phyloP scores from a whole-genome alignment of 192 early-diverging fungal species.

The Coemansia sp. region DNA sequence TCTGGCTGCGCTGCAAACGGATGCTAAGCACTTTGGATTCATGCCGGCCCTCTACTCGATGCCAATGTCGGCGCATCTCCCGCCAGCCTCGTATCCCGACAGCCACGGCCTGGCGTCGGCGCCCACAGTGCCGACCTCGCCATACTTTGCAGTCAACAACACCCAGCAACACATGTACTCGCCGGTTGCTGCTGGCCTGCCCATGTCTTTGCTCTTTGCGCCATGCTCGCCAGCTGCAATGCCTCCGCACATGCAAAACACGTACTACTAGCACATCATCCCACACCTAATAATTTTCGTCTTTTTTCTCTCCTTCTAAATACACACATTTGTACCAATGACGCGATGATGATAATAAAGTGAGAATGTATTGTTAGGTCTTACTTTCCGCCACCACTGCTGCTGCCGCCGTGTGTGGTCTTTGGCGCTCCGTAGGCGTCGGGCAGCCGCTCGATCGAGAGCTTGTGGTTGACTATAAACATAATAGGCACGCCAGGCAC shows the following conservation, averaged over 20 bases:
- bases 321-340: not conserved
- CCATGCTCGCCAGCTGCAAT: conserved; percentile 35
- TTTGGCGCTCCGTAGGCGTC: conserved; percentile 62
- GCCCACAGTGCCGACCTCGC: conserved; percentile 6
- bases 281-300: not conserved
- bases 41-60: not conserved
- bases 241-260: not conserved
- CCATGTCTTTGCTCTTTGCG: conserved; percentile 40
- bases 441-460: conserved; percentile 92
- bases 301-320: not conserved
- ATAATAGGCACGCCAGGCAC: conserved; percentile 97
- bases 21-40: conserved; percentile 11
- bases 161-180: conserved; percentile 3
- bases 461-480: conserved; percentile 91
- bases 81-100: conserved; percentile 2
- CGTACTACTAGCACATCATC: not conserved
- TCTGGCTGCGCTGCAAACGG: conserved; percentile 4
- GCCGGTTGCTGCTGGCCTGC: conserved; percentile 8
- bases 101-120: conserved; percentile 10
- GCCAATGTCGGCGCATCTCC: conserved; percentile 10
- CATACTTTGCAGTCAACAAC: conserved; percentile 3
- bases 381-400: not conserved
- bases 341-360: not conserved
- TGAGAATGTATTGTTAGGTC: not conserved
- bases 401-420: conserved; percentile 6